Evolutionary conservation across 164 flowering plant species (phyloP), one percentile per base, ranked within the genome.

Genomic region (Tinospora cordifolia): DNA sequence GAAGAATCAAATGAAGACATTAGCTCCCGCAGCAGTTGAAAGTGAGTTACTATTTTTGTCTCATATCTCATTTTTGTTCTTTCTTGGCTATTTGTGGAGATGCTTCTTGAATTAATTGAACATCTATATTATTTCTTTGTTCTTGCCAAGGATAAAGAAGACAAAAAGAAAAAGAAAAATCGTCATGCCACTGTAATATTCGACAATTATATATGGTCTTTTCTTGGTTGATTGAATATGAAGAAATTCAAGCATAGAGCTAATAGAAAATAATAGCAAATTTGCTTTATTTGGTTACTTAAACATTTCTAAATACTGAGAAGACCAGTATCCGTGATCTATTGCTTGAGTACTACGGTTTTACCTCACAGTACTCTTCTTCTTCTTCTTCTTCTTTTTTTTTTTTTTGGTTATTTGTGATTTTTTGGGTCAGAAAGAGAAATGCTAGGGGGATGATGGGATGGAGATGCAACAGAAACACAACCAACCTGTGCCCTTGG

Each of bases 1-100:
- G 81, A 90, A 90, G 88, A 88, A 72, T 79, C 94, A 87, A 71
- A 73, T 79, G 63, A 89, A 85, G 85, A 82, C 85, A 73, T 47
- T 85, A 62, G 90, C 84, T 73, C 87, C 94, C 66, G 87, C 81
- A 66, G 92, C 78, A 84, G 75, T 69, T 46, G 79, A 80, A 21
- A 39, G 79, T 79, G 67, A 72, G 77, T 76, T 44, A 54, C 24
- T 22, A 54, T 54, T 1, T 54, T n/a, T 54, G 3, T 17, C n/a
- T 74, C 62, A 27, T 46, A 40, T 41, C 25, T 38, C n/a, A 30
- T 51, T 63, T 21, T 71, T 58, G 39, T 27, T 65, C 21, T n/a
- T 17, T 25, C 27, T 49, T 25, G 25, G 49, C 22, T 15, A 27
- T 38, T 67, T 46, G 58, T 0, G 22, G 19, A 51, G 58, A 17